phyloP scores from a whole-genome alignment of 495 filamentous ascomycete genomes.

The Neurospora sp. region DNA sequence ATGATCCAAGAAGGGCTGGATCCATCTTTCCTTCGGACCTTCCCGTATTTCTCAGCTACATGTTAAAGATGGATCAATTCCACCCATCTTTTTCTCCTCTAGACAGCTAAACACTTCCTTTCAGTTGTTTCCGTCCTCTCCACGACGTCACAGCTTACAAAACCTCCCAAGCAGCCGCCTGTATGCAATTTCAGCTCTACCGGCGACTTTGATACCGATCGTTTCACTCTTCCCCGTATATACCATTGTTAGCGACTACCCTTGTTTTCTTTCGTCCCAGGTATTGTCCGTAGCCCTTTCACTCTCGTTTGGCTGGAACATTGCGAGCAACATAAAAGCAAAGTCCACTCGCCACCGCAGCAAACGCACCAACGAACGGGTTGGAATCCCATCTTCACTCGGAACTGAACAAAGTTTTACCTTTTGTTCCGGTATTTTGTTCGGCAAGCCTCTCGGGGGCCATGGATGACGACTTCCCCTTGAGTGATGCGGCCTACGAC shows the following conservation, averaged over 20 bases:
- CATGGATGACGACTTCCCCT: slow-evolving; percentile 3
- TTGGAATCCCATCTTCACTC: background rate
- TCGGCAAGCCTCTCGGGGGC: background rate
- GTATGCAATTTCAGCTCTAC: too few relatives aligned
- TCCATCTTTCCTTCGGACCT: background rate
- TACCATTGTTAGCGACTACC: background rate
- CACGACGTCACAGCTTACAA: background rate
- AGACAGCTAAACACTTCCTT: background rate
- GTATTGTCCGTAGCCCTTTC: background rate
- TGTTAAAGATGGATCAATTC: background rate
- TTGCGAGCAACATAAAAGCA: background rate
- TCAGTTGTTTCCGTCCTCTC: background rate
- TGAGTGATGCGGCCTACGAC: background rate
- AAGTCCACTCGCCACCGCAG: background rate
- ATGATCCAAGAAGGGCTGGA: background rate
- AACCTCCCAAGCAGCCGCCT: background rate
- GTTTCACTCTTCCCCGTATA: background rate
- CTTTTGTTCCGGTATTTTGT: background rate
- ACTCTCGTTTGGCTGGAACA: background rate
- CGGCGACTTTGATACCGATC: background rate
- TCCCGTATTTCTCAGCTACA: background rate
- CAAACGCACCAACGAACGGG: background rate
- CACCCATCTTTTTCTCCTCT: background rate
- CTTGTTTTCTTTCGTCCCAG: background rate
- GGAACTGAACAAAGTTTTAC: background rate